Evolutionary conservation across 371 early-diverging fungal genomes (phyloP).

Genomic region (Lichtheimia hyalospora): DNA sequence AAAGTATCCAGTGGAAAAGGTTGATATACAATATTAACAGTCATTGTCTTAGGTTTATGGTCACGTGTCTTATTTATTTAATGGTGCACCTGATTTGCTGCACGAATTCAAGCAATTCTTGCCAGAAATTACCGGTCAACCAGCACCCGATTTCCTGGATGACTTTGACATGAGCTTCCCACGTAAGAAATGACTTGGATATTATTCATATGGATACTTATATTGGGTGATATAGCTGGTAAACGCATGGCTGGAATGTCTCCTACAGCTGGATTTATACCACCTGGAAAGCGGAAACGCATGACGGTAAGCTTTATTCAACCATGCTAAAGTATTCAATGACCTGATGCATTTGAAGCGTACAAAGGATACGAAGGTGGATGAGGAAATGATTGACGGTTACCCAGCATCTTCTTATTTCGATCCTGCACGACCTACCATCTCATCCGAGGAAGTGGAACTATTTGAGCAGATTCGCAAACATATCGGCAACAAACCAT

Average conservation of each 20-base stretch:
- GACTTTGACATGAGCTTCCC: conserved; percentile 5
- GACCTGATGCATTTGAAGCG: neutral
- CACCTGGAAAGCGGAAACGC: conserved; percentile 13
- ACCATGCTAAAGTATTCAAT: neutral
- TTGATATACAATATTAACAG: neutral
- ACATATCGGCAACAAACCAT: conserved; percentile 74
- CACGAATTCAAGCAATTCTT: conserved; percentile 95
- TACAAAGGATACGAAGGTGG: conserved; percentile 7
- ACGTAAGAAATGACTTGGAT: too few relatives aligned
- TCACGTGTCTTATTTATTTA: conserved; percentile 81
- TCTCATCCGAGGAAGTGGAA: conserved; percentile 74
- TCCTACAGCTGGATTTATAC: conserved; percentile 1
- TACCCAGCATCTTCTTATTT: conserved; percentile 11
- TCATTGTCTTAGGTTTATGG: conserved; percentile 47
- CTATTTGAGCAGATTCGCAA: conserved; percentile 89
- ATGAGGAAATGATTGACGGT: conserved; percentile 14
- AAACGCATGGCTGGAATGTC: conserved; percentile 4
- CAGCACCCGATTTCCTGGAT: conserved; percentile 13
- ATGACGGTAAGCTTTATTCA: conserved; percentile 1
- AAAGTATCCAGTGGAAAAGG: neutral
- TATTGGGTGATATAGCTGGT: conserved; percentile 2
- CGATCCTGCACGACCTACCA: conserved; percentile 13
- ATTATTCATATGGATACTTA: too few relatives aligned
- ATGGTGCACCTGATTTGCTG: conserved; percentile 78
- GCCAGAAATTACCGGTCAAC: conserved; percentile 57